Evolutionary conservation across 1,139 yeast genomes (phyloP), one percentile per base, ranked within the genome.

Genomic region (Maudiozyma humilis): DNA sequence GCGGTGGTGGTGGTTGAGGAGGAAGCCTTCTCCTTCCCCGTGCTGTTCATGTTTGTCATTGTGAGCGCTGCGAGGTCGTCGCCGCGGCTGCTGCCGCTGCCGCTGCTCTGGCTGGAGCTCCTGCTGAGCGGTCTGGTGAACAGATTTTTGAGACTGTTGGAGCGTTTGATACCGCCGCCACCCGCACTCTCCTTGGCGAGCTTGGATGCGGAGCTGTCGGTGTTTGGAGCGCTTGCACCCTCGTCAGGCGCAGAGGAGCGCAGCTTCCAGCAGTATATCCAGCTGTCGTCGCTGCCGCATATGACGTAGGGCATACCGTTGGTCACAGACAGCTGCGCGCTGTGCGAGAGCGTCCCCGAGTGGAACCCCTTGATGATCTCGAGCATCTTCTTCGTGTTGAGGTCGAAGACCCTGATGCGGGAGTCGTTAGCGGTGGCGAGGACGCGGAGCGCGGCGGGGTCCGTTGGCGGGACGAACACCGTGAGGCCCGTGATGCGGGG

Each of bases 361-460:
- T 77, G 74, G 44, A 77, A 73, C 0, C 97, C 97, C 56, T 78
- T 82, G 61, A 82, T 80, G 42, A 83, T 73, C 33, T 80, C 78
- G 32, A 82, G 79, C 50, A 88, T 61, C 34, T 73, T 71, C 48
- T 73, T 73, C 46, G 73, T 73, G n/a, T 69, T 64, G 40, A 79
- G 62, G 53, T 81, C 78, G 45, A 83, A 75, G 23, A 87, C 63
- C 41, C 96, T 67, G 18, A 89, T 67, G 43, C 80, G 75, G 2
- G 95, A 85, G 62, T 88, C 96, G 60, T 85, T 87, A 2, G 95
- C 79, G 1, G 95, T 75, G 4, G 81, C 69, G 30, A 82, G 55
- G 10, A 77, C 57, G 43, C 63, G 59, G 13, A 59, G 48, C 27
- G 63, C 62, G 16, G 52, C 51, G 27, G 27, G 20, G 18, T 53